Base-by-base conservation (phyloP, 768 basidiomycete species). In the Hortiboletus flavorubellus region DNA sequence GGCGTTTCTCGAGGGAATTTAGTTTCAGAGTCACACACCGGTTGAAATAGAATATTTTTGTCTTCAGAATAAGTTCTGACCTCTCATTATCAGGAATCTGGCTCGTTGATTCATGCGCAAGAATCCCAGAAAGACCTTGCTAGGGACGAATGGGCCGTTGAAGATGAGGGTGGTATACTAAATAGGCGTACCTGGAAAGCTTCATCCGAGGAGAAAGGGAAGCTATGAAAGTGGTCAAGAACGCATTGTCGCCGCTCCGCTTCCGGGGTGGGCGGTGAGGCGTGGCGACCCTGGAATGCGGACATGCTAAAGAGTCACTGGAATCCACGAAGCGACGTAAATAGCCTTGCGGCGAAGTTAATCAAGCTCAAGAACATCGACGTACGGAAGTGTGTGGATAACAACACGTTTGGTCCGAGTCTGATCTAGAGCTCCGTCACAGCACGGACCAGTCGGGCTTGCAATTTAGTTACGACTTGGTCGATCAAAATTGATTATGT, bases 31-130 rank as follows among this genome's bases (percentile, higher is more conserved):
- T 50, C 50, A 50, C 72, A 51, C 53, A 82, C 84, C 73, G 73
- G 70, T 88, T 90, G 69, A 89, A 91, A 71, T 88, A 91, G 65
- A 87, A 91, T 1, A 89, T 76, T 16, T 80, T 76, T 2, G 82
- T 81, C 38, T 77, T 77, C 10, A 80, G 76, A 34, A 84, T 54
- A 31, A 81, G 70, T 26, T 82, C 78, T 14, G 79, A 77, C 52
- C 63, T 70, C 34, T 78, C 73, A 18, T 74, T 75, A 8, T 73
- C 66, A 1, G 76, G 54, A 31, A 68, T 63, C 65, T 63, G 57
- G 9, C 72, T 64, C 34, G 78, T 57, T 4, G 76, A 41, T 35
- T 74, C 74, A 14, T 74, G 77, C 6, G 77, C 67, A 7, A 84
- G 58, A 31, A 90, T 79, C 52, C 77, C 80, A 56, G 77, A 76